phyloP scores from a whole-genome alignment of 805 yeast species.

The Grigorovia humatica region DNA sequence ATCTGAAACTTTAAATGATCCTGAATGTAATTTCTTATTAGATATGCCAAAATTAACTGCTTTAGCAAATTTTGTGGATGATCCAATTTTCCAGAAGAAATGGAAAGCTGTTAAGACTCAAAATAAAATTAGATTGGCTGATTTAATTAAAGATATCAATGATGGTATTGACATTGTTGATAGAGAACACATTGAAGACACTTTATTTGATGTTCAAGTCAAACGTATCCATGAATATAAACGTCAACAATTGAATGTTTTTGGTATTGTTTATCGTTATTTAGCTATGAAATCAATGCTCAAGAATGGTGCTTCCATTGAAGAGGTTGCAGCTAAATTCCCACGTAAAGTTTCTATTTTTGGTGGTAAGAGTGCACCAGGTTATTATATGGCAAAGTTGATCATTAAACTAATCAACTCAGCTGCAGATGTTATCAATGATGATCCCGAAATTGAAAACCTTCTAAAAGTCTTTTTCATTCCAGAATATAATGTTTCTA shows the following conservation, averaged over 20 bases:
- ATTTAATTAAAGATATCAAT: slow-evolving; percentile 52
- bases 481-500: slow-evolving; percentile 89
- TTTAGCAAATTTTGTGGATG: slow-evolving; percentile 57
- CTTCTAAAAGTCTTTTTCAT: slow-evolving; percentile 77
- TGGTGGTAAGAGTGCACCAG: slow-evolving; percentile 98
- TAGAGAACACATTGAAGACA: slow-evolving; percentile 43
- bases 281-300: slow-evolving; percentile 51
- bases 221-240: slow-evolving; percentile 93
- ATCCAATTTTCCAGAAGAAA: slow-evolving; percentile 49
- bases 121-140: slow-evolving; percentile 61
- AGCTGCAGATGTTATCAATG: slow-evolving; percentile 72
- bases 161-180: slow-evolving; percentile 47
- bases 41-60: slow-evolving; percentile 58
- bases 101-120: slow-evolving; percentile 66
- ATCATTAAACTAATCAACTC: slow-evolving; percentile 77
- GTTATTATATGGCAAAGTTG: slow-evolving; percentile 88
- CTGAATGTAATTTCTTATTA: slow-evolving; percentile 59
- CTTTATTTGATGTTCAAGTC: slow-evolving; percentile 83
- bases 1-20: slow-evolving; percentile 46
- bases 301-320: slow-evolving; percentile 36
- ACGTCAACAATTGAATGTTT: slow-evolving; percentile 87
- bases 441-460: slow-evolving; percentile 63
- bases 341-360: slow-evolving; percentile 71
- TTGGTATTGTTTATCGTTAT: slow-evolving; percentile 81
- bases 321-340: slow-evolving; percentile 48